Base-by-base conservation (phyloP, 352 stramenopile species). In the Phytophthora sp. region DNA sequence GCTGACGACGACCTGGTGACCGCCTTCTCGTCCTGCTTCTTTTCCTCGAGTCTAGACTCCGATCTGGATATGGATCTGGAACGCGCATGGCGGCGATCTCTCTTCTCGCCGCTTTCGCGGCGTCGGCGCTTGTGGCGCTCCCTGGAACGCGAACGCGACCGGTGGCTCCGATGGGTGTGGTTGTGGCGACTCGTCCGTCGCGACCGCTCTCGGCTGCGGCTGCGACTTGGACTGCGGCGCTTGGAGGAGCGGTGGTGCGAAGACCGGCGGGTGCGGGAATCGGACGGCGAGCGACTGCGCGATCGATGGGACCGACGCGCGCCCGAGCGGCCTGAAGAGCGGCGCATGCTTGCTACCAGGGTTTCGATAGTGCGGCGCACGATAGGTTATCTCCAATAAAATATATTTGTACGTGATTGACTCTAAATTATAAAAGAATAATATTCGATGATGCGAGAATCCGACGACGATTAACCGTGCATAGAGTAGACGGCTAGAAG, bases 171-270 rank as follows among this genome's bases (percentile, higher is more conserved):
- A 39, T 52, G 62, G 18, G 60, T 57, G 44, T 60, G 69, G 24
- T 61, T 62, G 46, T 51, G 57, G 31, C 55, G 60, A 36, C 62
- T 45, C 20, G 64, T 45, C 5, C 66, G 76, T n/a, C 57, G 46
- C 24, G 71, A 81, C 11, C 77, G 69, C 15, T 75, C 71, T 24
- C 71, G 60, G 27, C 61, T 73, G 31, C 50, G 55, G 33, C 59
- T 77, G 38, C 65, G 66, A 33, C 66, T 75, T 1, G 21, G 24
- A 63, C 62, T 69, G 26, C 66, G 55, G 2, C 66, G 38, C 13
- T 54, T 73, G 21, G 61, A 78, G 18, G 62, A 75, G 29, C 47
- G 57, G n/a, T 29, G 65, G 18, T 39, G 36, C 2, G 61, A 72
- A 24, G 56, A 64, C 1, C 27, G 44, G 24, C 33, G 61, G 1